A percentile compares a stretch with the other conserved stretches of the same genome.
These are phyloP conservation scores for Diplodia seriata DNA, from an alignment of 2,329 filamentous ascomycete species.

Conservation along the genomic window DNA sequence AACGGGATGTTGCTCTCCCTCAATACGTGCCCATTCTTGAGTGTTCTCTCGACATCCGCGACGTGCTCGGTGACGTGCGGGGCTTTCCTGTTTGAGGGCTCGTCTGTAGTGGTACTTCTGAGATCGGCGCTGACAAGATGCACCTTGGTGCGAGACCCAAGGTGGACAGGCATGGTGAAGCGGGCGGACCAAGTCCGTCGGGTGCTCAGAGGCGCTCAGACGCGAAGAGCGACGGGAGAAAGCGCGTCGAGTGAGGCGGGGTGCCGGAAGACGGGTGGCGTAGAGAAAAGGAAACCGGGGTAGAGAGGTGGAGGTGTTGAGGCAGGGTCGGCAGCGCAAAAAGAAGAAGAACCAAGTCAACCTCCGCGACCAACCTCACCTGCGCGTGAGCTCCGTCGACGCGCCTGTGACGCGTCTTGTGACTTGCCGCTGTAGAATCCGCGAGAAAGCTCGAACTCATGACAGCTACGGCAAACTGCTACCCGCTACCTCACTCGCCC, in stretches of 20 bases:
- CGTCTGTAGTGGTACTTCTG: conserved; percentile 39
- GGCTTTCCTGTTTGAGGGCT: conserved; percentile 38
- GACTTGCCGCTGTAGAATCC: not conserved
- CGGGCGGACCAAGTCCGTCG: too few relatives aligned
- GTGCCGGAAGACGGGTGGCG: not conserved
- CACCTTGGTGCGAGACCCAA: conserved; percentile 40
- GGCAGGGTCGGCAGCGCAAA: not conserved
- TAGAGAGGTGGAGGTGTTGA: not conserved
- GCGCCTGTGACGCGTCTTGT: not conserved
- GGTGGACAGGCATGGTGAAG: conserved; percentile 44
- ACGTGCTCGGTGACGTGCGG: conserved; percentile 35
- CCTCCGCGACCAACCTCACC: not conserved
- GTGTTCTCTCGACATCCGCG: not conserved
- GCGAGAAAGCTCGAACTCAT: not conserved
- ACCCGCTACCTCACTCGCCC: not conserved
- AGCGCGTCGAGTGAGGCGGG: not conserved
- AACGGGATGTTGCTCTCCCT: conserved; percentile 40
- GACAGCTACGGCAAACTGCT: not conserved
- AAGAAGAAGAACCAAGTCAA: not conserved
- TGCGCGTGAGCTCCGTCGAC: not conserved
- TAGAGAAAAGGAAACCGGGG: not conserved
- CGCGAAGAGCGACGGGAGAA: not conserved
- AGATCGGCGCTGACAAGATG: conserved; percentile 41
- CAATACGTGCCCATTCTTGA: conserved; percentile 37
- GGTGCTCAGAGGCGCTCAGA: not conserved